Percentiles rank a stretch among this genome's conserved stretches.
These are phyloP conservation scores for Rutstroemia sp. DNA, from an alignment of 2,329 filamentous ascomycete species.

Conservation along the genomic window DNA sequence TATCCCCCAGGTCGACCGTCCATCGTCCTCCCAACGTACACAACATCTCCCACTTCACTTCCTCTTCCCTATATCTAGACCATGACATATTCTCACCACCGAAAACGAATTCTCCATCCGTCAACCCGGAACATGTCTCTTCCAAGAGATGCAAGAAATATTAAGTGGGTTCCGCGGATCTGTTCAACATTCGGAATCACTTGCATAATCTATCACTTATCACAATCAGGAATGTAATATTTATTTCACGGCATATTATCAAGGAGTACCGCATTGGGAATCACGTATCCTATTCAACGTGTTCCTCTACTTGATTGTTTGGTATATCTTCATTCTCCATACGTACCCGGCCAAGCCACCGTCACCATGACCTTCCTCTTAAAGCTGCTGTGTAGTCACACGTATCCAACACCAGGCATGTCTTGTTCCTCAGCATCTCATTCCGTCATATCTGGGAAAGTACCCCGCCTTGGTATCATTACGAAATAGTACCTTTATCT, in stretches of 20 bases:
- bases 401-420: too few relatives aligned
- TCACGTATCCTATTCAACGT: neutral
- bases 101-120: neutral
- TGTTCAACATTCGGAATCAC: neutral
- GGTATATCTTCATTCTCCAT: too few relatives aligned
- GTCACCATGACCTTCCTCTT: too few relatives aligned
- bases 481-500: too few relatives aligned
- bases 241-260: neutral
- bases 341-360: too few relatives aligned
- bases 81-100: neutral
- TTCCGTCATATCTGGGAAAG: too few relatives aligned
- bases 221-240: neutral
- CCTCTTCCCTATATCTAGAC: neutral
- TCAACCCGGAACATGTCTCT: neutral
- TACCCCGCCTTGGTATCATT: too few relatives aligned
- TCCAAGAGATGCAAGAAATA: conserved; percentile 7
- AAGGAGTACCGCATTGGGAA: neutral
- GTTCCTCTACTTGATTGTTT: too few relatives aligned
- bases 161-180: neutral
- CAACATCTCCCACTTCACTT: neutral
- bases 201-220: conserved; percentile 5
- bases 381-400: too few relatives aligned
- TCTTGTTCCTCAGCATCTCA: too few relatives aligned
- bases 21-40: neutral
- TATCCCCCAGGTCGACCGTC: neutral